Base-by-base conservation (phyloP, 371 early-diverging fungal species). In the Haplosporangium sp. region DNA sequence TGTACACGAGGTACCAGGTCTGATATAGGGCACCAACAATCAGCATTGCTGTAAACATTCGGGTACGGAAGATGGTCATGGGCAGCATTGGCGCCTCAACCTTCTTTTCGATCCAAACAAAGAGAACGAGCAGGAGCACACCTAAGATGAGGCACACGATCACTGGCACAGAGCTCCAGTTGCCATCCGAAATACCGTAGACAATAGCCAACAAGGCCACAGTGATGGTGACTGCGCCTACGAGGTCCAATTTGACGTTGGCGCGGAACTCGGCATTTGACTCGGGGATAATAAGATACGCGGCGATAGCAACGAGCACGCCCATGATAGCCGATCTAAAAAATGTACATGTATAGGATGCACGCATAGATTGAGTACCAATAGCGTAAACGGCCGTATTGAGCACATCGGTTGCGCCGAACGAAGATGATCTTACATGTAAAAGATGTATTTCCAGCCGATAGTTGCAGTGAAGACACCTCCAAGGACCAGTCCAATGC, bases 401-500 rank as follows among this genome's bases (percentile, higher is more conserved):
- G 29, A 4, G 4, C 29, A 2, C 29, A 29, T 4, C 29, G 29
- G 29, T 29, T 29, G 29, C 4, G 29, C 29, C 29, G 4, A 29
- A 29, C 29, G 29, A 29, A 4, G 29, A 4, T 29, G 29, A 29
- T 13, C 67, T 61, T 69, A 69, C 76, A 86, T 69, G 67, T 80
- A 77, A 59, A 86, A 86, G 53, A 83, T 82, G 56, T 82, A 83
- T 45, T 82, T 66, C 86, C 86, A 86, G 45, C 86, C 86, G 37
- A 81, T 69, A 5, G 83, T 76, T 11, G 70, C 66, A 2, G 83
- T 77, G 7, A 86, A 63, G 55, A 80, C 77, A 14, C 86, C 86
- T 46, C 84, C 83, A 11, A 86, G 52, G 56, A 86, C 77, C 18
- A 84, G 68, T 2, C 86, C 86, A 20, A 82, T 64, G 21, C 75